Base-by-base conservation (phyloP, 768 basidiomycete genomes). In the Kondoa malvinella region DNA sequence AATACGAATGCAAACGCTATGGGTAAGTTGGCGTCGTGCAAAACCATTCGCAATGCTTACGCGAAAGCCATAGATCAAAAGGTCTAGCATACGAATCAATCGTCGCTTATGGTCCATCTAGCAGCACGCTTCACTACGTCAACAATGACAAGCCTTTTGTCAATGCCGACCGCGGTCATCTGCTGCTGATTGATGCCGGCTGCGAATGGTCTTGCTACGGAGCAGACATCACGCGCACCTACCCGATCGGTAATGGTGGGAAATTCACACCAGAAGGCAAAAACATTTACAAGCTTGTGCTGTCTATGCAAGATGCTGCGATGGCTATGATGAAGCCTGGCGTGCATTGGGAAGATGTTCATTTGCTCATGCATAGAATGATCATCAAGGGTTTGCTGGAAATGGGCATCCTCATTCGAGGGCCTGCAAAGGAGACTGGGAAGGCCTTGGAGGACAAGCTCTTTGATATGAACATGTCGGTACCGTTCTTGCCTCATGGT, bases 401-500 rank as follows among this genome's bases (percentile, higher is more conserved):
- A 12, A 81, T 96, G 17, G 91, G 91, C 0, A 87, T 97, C 74
- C 90, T 96, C 82, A 85, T 83, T 71, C 78, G 79, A 0, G 85
- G 84, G 73, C 79, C 83, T 2, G 83, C 83, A 71, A 82, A 84
- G 64, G 83, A 83, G 27, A 64, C 50, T 0, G 61, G 65, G 4
- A 68, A 71, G 27, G 69, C 16, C 25, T 16, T 29, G 59, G 59
- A 61, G 34, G 66, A 75, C 8, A 72, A 74, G 40, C 85, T 96
- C 67, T 80, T 95, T 4, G 82, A 82, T 21, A 85, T 85, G 2
- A 92, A 91, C 0, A 78, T 88, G 57, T 85, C 85, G 70, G 78
- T 85, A 1, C 88, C 89, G 0, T 96, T 96, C 81, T 96, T 89
- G 82, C 92, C 92, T 12, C 92, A 96, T 74, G 94, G 92, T 1